These are phyloP conservation scores for Citrus medica DNA, from an alignment of 345 rosid species.

Conservation along the genomic window DNA sequence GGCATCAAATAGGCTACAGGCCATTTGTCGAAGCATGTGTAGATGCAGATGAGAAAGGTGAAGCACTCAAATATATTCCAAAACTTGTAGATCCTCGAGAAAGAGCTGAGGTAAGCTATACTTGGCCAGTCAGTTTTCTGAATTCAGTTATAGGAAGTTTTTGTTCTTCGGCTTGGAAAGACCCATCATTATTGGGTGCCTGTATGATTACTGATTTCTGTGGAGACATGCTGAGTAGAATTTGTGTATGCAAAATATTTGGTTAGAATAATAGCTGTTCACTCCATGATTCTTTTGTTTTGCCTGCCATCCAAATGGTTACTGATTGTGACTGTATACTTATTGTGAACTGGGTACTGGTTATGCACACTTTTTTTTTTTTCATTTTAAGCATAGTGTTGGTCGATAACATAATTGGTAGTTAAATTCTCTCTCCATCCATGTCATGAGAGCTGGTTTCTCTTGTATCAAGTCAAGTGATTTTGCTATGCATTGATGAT, in stretches of 20 bases:
- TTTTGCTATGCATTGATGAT: background rate
- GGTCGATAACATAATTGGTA: no score
- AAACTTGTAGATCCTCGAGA: slow-evolving; percentile 85
- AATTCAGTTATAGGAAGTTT: background rate
- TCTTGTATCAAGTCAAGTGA: no score
- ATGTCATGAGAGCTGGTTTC: no score
- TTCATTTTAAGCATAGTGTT: no score
- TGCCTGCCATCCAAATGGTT: background rate
- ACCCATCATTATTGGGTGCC: background rate
- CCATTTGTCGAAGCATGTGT: slow-evolving; percentile 97
- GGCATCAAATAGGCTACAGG: slow-evolving; percentile 60
- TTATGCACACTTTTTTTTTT: no score
- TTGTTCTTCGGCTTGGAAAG: background rate
- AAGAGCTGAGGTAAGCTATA: slow-evolving; percentile 74
- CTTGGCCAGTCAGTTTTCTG: background rate
- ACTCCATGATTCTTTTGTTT: background rate
- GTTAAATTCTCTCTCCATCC: no score
- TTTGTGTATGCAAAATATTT: background rate
- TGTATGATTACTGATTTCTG: background rate
- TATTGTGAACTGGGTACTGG: background rate
- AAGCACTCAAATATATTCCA: slow-evolving; percentile 92
- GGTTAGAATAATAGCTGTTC: background rate
- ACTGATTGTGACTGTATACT: background rate
- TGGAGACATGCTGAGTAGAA: background rate
- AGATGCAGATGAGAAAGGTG: slow-evolving; percentile 84